Conservation (phyloP, 257 asterid genomes). For the Solanum infundibuliforme region DNA sequence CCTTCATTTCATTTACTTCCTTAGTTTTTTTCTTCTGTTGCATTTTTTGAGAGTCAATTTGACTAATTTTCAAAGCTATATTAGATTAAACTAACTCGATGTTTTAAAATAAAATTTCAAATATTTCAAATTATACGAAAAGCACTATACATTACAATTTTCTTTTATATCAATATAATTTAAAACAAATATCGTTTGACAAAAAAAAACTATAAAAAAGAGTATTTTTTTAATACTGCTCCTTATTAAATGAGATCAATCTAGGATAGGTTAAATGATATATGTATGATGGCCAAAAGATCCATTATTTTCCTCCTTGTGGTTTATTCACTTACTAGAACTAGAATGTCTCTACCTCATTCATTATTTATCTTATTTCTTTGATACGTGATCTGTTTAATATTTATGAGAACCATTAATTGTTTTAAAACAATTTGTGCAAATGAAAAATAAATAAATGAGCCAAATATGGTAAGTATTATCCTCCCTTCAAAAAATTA, state of each 20-base stretch:
- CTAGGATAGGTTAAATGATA: neutral
- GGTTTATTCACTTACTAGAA: neutral
- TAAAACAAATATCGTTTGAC: too few relatives aligned
- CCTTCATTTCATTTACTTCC: neutral
- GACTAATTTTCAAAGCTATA: too few relatives aligned
- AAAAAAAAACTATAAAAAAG: too few relatives aligned
- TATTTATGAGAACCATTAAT: neutral
- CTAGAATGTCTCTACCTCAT: neutral
- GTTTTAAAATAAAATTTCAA: neutral
- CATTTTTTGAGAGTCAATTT: too few relatives aligned
- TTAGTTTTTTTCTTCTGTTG: too few relatives aligned
- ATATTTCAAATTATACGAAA: neutral
- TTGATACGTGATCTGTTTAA: neutral
- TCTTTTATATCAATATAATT: too few relatives aligned
- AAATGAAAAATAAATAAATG: neutral
- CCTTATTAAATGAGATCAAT: neutral
- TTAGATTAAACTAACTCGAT: too few relatives aligned
- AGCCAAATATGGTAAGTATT: neutral
- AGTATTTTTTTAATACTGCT: neutral
- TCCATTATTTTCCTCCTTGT: neutral
- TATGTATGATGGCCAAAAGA: neutral
- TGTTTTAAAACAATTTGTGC: neutral
- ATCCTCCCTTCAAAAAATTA: neutral
- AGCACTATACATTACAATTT: neutral
- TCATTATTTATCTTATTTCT: neutral